Conservation (phyloP, 768 basidiomycete species). For the Mrakia blollopis region DNA sequence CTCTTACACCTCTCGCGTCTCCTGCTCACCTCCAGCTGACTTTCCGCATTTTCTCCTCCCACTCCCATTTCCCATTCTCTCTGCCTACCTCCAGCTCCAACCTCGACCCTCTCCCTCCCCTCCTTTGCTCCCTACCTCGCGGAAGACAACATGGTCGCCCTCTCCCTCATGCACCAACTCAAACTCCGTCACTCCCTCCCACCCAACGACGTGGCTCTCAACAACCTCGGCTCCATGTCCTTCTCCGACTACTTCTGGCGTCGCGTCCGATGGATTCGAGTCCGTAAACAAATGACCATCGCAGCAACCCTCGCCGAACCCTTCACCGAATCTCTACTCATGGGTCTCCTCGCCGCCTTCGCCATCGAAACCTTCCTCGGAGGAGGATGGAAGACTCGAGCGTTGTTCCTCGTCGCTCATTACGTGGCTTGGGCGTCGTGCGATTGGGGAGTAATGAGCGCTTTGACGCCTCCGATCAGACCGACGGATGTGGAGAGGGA, state of each 20-base stretch:
- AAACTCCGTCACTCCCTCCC: constrained; percentile 82
- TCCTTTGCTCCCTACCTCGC: constrained; percentile 85
- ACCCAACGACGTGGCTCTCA: constrained; percentile 73
- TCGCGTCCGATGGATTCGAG: constrained; percentile 92
- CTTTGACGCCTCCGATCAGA: constrained; percentile 53
- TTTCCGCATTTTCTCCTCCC: background rate
- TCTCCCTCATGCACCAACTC: constrained; percentile 88
- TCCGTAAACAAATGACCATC: constrained; percentile 88
- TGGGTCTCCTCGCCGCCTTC: constrained; percentile 60
- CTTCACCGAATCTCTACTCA: constrained; percentile 77
- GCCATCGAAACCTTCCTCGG: constrained; percentile 54
- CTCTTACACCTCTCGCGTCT: background rate
- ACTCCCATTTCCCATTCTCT: background rate
- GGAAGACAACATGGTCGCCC: constrained; percentile 96
- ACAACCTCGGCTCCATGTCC: constrained; percentile 82
- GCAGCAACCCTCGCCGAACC: constrained; percentile 84
- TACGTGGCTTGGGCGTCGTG: constrained; percentile 77
- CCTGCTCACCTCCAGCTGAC: too few relatives aligned
- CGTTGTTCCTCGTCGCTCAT: constrained; percentile 70
- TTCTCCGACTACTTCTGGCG: constrained; percentile 79
- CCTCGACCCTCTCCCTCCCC: background rate
- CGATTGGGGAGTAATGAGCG: constrained; percentile 46
- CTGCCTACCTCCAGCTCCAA: background rate
- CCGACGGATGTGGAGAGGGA: constrained; percentile 9
- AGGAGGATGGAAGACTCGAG: constrained; percentile 47